Evolutionary conservation across 2,329 filamentous ascomycete genomes (phyloP).

Genomic region (Penicillium glabrum): DNA sequence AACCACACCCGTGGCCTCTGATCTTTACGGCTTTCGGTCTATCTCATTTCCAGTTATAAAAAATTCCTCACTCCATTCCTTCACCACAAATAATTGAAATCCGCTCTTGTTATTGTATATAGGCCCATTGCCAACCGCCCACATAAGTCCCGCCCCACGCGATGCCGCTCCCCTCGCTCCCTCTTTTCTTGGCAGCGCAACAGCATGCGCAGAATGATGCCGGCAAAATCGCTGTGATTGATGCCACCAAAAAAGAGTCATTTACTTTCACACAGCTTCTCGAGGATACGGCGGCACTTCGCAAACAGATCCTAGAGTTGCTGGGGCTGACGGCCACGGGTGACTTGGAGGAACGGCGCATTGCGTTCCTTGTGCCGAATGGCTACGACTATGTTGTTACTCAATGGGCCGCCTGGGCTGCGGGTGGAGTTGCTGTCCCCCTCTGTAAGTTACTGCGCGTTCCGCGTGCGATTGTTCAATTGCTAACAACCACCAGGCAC

Average conservation of each 20-base stretch:
- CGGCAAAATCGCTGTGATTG: constrained; percentile 40
- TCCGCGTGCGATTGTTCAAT: not conserved
- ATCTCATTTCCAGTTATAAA: not conserved
- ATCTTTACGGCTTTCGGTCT: not conserved
- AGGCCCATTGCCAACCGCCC: not conserved
- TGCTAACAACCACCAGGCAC: constrained; percentile 31
- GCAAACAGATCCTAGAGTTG: constrained; percentile 36
- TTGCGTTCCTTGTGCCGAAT: constrained; percentile 41
- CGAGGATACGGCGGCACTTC: constrained; percentile 37
- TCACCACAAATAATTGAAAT: too few relatives aligned
- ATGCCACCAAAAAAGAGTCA: constrained; percentile 37
- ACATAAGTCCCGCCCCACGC: not conserved
- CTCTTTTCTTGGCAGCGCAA: constrained; percentile 40
- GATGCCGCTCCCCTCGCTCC: constrained; percentile 39
- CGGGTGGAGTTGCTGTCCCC: constrained; percentile 45
- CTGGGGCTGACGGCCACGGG: constrained; percentile 22
- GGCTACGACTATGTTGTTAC: constrained; percentile 45
- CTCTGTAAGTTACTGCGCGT: constrained; percentile 34
- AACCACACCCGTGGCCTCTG: not conserved
- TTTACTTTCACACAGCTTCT: constrained; percentile 45
- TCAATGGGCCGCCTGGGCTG: constrained; percentile 47
- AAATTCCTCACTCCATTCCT: not conserved
- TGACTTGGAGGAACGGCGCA: constrained; percentile 39
- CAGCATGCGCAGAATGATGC: constrained; percentile 33
- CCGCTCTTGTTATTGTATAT: not conserved